Base-by-base conservation (phyloP, 345 rosid species). In the Microthlaspi erraticum region DNA sequence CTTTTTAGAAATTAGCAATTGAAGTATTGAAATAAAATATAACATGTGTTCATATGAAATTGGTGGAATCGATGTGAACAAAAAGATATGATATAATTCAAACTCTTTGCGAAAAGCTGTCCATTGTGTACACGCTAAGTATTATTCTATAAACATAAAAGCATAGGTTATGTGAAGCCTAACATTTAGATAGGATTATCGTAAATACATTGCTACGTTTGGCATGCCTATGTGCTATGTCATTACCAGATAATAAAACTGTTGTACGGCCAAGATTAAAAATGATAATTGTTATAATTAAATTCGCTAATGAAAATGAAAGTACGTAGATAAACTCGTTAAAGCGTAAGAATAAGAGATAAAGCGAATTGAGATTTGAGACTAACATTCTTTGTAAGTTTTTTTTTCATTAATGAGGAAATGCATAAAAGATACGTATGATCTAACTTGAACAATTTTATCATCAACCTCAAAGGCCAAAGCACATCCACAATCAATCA, bases 91-190 rank as follows among this genome's bases (percentile, higher is more conserved):
- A 66, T 55, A 55, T 66, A 49, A 14, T 13, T 55, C 4, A 29
- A 49, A 33, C n/a, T 48, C 44, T 29, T 59, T 73, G 66, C 14
- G 18, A 33, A 65, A 65, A 65, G 72, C 11, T 66, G 23, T 32
- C 14, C 23, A 41, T 66, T 58, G 39, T 58, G 72, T 74, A 74
- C 61, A 66, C 78, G 72, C 62, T 6, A 74, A 74, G 78, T 31
- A 18, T 57, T 0, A 29, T 17, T 41, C 26, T 0, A 19, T 58
- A 19, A 66, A 66, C 60, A 57, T 41, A 13, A 66, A 58, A 58
- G 72, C 46, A 66, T 58, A 38, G 43, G 54, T 49, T 55, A 64
- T 64, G 50, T 72, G 64, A 72, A 64, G 45, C 42, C 41, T 45
- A 50, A 42, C 44, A 43, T 71, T 10, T 52, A 70, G 38, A 51